Base-by-base conservation (phyloP, 768 basidiomycete species). In the Hysterangium stoloniferum region DNA sequence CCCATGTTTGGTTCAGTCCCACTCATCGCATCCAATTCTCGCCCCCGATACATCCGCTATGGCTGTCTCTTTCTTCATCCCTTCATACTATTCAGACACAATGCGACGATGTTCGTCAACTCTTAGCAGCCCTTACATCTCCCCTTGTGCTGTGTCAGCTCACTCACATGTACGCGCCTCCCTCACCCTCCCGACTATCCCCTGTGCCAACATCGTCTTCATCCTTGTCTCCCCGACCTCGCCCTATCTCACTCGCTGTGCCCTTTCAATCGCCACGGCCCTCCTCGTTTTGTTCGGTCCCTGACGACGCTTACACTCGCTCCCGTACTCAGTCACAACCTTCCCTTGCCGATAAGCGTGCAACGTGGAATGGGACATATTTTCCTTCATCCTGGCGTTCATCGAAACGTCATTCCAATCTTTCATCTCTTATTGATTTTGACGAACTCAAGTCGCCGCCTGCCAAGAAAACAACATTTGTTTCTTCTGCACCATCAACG, bases 91-190 rank as follows among this genome's bases (percentile, higher is more conserved):
- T 85, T 0, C 84, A 87, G 59, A 79, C 74, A 0, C 87, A 91
- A 64, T 85, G 82, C 59, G 88, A 90, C 60, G 85, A 84, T 52
- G 78, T 91, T 56, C 84, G 89, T 28, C 80, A 82, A 44, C 75
- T 90, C 2, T 75, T 92, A 42, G 75, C 82, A 6, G 88, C 87
- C 12, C 76, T 92, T 40, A 83, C 88, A 0, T 78, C 76, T 6
- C 82, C 84, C 6, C 62, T 74, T 12, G 81, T 86, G 56, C 69
- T 89, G n/a, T 73, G 82, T 8, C 88, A 86, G 60, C 72, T 92
- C 9, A 71, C 84, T 9, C 88, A 88, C 66, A 92, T 92, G 89
- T 92, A 92, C 63, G 86, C 86, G 0, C 88, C 89, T 4, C 76
- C 86, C 0, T 86, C 83, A 0, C 48, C 49, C 17, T 41, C 49